Conservation (phyloP, 441 rosid genomes). For the Populus hybrid region DNA sequence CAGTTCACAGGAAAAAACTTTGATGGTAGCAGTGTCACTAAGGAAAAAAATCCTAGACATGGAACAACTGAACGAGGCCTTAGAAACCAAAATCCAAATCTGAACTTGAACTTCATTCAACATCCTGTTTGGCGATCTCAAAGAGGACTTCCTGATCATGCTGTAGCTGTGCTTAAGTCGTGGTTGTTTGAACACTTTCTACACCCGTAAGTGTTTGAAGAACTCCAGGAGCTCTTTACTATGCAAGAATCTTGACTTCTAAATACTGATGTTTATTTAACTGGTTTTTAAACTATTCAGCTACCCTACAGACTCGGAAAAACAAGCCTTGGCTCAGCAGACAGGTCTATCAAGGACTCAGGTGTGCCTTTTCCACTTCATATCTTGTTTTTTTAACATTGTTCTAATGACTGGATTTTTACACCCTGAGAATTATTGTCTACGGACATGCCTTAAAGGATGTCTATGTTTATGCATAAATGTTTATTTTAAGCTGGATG, state of each 20-base stretch:
- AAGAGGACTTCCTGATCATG: conserved; percentile 61
- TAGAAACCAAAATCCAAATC: conserved; percentile 19
- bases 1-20: conserved; percentile 18
- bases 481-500: background rate
- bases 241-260: background rate
- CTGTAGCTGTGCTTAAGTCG: conserved; percentile 48
- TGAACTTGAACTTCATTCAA: conserved; percentile 26
- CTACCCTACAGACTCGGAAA: conserved; percentile 63
- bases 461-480: background rate
- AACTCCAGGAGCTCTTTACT: background rate
- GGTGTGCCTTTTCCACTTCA: conserved; percentile 24
- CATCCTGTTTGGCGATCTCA: conserved; percentile 62
- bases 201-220: conserved; percentile 49
- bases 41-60: background rate
- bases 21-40: background rate
- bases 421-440: background rate
- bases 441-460: background rate
- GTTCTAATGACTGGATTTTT: background rate
- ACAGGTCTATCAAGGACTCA: conserved; percentile 67
- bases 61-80: conserved; percentile 9
- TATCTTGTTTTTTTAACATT: background rate
- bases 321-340: conserved; percentile 51
- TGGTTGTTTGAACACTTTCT: conserved; percentile 69
- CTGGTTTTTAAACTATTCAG: conserved; percentile 24
- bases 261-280: background rate